phyloP scores from a whole-genome alignment of 305 asterid genomes.

The Plantago coronopus region DNA sequence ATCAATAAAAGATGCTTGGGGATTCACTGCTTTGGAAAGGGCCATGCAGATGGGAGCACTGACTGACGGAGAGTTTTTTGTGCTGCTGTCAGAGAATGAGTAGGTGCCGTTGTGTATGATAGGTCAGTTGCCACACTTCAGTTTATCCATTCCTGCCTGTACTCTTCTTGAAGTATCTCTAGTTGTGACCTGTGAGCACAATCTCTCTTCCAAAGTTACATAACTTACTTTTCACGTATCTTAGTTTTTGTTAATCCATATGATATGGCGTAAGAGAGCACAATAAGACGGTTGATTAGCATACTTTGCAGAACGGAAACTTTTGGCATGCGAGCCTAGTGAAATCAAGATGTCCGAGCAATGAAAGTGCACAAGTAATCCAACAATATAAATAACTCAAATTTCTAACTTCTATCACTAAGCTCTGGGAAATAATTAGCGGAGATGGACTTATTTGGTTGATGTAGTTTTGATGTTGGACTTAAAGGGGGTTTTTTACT shows the following conservation, averaged over 20 bases:
- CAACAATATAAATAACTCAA: no score
- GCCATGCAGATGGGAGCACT: constrained; percentile 98
- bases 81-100: constrained; percentile 74
- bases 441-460: no score
- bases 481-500: no score
- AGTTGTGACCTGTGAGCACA: no score
- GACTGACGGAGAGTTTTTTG: constrained; percentile 82
- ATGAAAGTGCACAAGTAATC: background rate
- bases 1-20: constrained; percentile 72
- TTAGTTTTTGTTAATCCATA: background rate
- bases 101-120: constrained; percentile 32
- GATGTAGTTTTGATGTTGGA: no score
- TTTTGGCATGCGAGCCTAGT: no score
- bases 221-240: no score
- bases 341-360: no score
- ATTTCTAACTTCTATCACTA: no score
- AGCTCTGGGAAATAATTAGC: no score
- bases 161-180: background rate
- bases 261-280: background rate
- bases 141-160: background rate
- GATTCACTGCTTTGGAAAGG: constrained; percentile 71
- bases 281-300: background rate
- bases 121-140: constrained; percentile 5
- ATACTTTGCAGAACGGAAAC: no score
- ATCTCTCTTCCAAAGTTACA: no score